These are phyloP conservation scores for Verticillium nubilum DNA, from an alignment of 2,329 filamentous ascomycete species.

Conservation along the genomic window DNA sequence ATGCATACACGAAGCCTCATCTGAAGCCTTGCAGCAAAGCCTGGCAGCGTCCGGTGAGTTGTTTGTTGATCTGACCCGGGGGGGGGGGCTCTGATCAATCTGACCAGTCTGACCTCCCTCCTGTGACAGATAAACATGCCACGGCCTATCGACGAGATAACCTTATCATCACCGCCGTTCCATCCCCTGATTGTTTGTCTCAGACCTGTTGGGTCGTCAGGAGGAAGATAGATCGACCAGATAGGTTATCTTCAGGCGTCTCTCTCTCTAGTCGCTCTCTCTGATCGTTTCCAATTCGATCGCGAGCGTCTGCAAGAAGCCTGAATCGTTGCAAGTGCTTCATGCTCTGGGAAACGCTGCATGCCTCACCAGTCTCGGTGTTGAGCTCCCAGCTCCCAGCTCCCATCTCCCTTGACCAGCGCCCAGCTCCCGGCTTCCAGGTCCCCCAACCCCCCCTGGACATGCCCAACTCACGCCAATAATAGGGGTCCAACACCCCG, in stretches of 20 bases:
- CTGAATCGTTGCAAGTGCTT: background rate
- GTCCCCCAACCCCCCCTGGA: background rate
- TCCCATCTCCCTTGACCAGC: no score
- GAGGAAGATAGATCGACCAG: background rate
- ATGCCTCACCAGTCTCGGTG: background rate
- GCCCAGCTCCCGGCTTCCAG: background rate
- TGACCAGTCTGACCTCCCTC: background rate
- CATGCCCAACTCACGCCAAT: background rate
- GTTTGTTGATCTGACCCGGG: background rate
- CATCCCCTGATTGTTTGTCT: background rate
- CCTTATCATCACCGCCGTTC: background rate
- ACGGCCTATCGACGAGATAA: background rate
- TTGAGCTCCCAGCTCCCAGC: background rate
- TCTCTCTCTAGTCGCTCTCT: no score
- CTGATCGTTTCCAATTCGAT: background rate
- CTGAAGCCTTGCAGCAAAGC: background rate
- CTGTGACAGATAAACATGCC: background rate
- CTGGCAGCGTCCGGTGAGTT: background rate
- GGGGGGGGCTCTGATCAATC: no score
- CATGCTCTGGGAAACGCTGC: background rate
- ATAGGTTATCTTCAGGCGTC: background rate
- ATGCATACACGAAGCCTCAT: background rate
- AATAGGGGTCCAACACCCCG: background rate
- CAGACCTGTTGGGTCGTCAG: background rate
- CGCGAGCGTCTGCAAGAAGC: no score